These are phyloP conservation scores for Chytriomyces hyalinus DNA, from an alignment of 192 early-diverging fungal genomes.

Conservation along the genomic window DNA sequence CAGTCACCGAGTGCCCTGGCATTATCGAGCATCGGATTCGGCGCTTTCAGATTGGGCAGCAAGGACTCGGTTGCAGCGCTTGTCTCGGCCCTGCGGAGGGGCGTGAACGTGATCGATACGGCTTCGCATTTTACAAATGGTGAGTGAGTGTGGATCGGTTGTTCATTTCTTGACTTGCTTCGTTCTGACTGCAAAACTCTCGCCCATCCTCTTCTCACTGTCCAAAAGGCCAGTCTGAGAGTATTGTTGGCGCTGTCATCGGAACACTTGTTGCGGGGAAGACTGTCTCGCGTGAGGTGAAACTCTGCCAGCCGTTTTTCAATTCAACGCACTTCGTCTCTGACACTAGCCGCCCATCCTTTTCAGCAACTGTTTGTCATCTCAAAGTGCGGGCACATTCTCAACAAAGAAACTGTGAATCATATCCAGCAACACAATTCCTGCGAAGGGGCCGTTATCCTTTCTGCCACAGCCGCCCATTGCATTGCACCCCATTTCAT, in stretches of 20 bases:
- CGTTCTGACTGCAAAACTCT: neutral
- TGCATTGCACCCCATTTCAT: constrained; percentile 68
- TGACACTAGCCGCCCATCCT: constrained; percentile 9
- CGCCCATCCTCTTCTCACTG: neutral
- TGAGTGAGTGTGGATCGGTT: neutral
- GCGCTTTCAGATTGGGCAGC: constrained; percentile 61
- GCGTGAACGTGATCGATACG: constrained; percentile 79
- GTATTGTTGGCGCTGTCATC: constrained; percentile 61
- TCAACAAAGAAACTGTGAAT: neutral
- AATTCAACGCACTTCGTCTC: neutral
- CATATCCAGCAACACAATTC: neutral
- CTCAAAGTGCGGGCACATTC: constrained; percentile 54
- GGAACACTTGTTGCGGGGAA: constrained; percentile 36
- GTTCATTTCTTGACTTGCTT: neutral
- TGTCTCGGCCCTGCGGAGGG: constrained; percentile 56
- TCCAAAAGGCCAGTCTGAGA: constrained; percentile 60
- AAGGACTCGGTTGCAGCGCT: constrained; percentile 52
- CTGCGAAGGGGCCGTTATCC: neutral
- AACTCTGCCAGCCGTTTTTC: neutral
- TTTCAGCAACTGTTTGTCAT: constrained; percentile 35
- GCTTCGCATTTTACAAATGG: constrained; percentile 74
- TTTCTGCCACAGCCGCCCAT: constrained; percentile 48
- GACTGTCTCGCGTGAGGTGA: constrained; percentile 54
- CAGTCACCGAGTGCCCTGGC: no score
- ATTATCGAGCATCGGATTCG: constrained; percentile 62